These are phyloP conservation scores for Cladosporium phlei DNA, from an alignment of 2,329 filamentous ascomycete species.

Conservation along the genomic window DNA sequence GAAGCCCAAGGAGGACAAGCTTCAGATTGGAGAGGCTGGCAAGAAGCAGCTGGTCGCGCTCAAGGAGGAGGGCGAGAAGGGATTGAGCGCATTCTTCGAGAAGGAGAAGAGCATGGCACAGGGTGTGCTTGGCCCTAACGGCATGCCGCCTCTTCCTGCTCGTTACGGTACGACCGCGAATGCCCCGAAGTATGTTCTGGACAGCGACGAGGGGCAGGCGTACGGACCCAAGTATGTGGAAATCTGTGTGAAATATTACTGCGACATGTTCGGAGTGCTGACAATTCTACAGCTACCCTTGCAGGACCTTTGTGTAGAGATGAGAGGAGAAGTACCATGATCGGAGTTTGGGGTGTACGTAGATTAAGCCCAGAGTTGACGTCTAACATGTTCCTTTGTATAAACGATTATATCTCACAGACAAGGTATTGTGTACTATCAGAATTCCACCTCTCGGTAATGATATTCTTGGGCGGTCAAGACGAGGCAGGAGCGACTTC, in stretches of 20 bases:
- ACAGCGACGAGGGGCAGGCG: constrained; percentile 63
- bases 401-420: constrained; percentile 1
- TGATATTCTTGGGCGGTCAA: neutral
- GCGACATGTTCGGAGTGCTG: too few relatives aligned
- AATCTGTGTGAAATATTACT: neutral
- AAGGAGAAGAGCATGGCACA: constrained; percentile 52
- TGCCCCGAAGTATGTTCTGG: constrained; percentile 58
- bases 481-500: constrained; percentile 10
- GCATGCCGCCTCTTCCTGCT: constrained; percentile 80
- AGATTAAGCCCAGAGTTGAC: constrained; percentile 12
- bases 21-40: constrained; percentile 70
- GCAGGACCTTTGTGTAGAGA: constrained; percentile 38
- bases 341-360: constrained; percentile 12
- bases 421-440: neutral
- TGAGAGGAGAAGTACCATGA: neutral
- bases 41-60: constrained; percentile 69
- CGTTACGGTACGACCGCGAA: constrained; percentile 1
- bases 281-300: constrained; percentile 38
- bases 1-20: constrained; percentile 69
- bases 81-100: constrained; percentile 69
- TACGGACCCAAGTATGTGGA: constrained; percentile 49
- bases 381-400: constrained; percentile 16
- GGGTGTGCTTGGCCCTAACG: constrained; percentile 66
- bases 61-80: constrained; percentile 67
- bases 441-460: neutral